Evolutionary conservation across 2,329 filamentous ascomycete species (phyloP).

Genomic region (Aspergillus quadrilineatus): DNA sequence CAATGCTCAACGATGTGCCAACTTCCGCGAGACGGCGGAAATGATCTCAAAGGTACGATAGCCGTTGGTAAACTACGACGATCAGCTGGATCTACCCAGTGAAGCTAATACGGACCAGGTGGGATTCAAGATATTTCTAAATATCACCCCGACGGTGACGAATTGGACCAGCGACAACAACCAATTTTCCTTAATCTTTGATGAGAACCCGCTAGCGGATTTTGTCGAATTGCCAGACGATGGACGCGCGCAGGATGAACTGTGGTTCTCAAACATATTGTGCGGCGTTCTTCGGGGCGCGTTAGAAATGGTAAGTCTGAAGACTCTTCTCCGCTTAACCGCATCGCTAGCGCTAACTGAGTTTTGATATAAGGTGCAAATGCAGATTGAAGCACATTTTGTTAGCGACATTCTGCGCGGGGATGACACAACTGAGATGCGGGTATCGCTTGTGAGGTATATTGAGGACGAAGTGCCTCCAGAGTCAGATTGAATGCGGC

Average conservation of each 20-base stretch:
- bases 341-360: conserved; percentile 2
- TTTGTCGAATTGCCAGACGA: conserved; percentile 98
- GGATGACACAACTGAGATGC: conserved; percentile 96
- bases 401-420: conserved; percentile 89
- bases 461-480: conserved; percentile 97
- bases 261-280: conserved; percentile 98
- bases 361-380: conserved; percentile 64
- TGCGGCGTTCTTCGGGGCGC: conserved; percentile 89
- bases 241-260: conserved; percentile 88
- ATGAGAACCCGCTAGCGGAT: conserved; percentile 94
- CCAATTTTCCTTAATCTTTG: conserved; percentile 92
- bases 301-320: conserved; percentile 77
- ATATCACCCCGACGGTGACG: conserved; percentile 87
- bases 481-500: conserved; percentile 75
- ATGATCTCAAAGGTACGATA: conserved; percentile 80
- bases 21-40: conserved; percentile 94
- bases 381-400: conserved; percentile 97
- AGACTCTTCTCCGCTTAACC: not conserved
- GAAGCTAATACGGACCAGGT: conserved; percentile 57
- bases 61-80: not conserved
- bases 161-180: conserved; percentile 97
- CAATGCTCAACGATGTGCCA: conserved; percentile 81
- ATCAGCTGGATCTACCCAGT: not conserved
- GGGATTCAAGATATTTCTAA: conserved; percentile 98
- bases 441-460: conserved; percentile 85